A percentile compares a stretch with the other conserved stretches of the same genome.
phyloP scores from a whole-genome alignment of 257 asterid species.

The Cynanchum wilfordii region DNA sequence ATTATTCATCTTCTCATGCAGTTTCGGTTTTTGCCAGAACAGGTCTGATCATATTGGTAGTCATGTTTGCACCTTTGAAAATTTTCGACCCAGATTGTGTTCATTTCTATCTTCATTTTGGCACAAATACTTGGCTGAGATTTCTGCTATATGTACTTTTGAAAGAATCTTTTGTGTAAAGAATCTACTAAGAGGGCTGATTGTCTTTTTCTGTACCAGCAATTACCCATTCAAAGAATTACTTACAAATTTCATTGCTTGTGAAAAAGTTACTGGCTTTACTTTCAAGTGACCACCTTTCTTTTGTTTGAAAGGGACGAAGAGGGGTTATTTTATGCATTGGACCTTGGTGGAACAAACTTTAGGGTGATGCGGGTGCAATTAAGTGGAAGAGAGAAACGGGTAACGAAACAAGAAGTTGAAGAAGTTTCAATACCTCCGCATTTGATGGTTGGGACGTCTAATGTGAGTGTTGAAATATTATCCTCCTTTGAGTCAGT shows the following conservation, averaged over 20 bases:
- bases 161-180: not conserved
- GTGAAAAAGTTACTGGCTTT: constrained; percentile 4
- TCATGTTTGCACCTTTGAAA: not conserved
- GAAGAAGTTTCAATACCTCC: constrained; percentile 82
- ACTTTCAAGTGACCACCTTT: constrained; percentile 13
- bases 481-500: not conserved
- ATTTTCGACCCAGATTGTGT: not conserved
- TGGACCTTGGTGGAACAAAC: constrained; percentile 97
- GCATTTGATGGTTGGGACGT: constrained; percentile 75
- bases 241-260: not conserved
- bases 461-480: constrained; percentile 52
- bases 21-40: not conserved
- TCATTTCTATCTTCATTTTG: not conserved
- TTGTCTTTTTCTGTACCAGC: not conserved
- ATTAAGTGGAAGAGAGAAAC: constrained; percentile 60
- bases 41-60: not conserved
- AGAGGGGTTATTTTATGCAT: constrained; percentile 75
- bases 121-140: not conserved
- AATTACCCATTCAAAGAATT: not conserved
- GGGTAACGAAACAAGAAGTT: constrained; percentile 43
- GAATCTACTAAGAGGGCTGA: not conserved
- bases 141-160: not conserved
- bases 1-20: not conserved
- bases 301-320: constrained; percentile 47
- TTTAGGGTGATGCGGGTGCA: constrained; percentile 80